A percentile compares a stretch with the other conserved stretches of the same genome.
phyloP scores from a whole-genome alignment of 371 early-diverging fungal genomes.

The Amoeboaphelidium protococcarum region DNA sequence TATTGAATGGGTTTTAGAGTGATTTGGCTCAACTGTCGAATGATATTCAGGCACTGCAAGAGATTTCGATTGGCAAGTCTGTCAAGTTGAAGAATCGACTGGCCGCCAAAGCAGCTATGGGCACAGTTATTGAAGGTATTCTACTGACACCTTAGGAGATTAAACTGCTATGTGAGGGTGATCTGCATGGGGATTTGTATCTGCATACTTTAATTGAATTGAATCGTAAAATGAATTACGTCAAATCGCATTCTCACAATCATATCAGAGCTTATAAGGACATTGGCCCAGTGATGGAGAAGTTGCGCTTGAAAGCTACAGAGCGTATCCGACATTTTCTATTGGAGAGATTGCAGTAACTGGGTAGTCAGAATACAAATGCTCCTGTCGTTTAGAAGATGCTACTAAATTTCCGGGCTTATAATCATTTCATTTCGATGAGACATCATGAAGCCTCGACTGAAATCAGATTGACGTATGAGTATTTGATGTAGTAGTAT shows the following conservation, averaged over 20 bases:
- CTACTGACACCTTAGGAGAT: constrained; percentile 49
- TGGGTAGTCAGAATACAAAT: constrained; percentile 64
- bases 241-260: constrained; percentile 33
- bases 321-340: constrained; percentile 61
- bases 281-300: constrained; percentile 65
- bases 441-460: constrained; percentile 60
- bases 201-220: constrained; percentile 42
- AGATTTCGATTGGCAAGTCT: constrained; percentile 46
- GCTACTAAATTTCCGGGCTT: constrained; percentile 54
- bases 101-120: constrained; percentile 29
- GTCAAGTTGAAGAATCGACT: constrained; percentile 50
- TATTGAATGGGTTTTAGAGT: constrained; percentile 49
- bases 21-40: constrained; percentile 57
- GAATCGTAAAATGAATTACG: constrained; percentile 52
- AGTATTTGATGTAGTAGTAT: constrained; percentile 50
- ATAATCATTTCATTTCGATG: constrained; percentile 59
- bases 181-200: constrained; percentile 64
- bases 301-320: constrained; percentile 46
- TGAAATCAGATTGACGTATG: constrained; percentile 58
- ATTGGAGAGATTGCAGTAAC: constrained; percentile 42
- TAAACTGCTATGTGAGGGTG: constrained; percentile 24
- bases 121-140: constrained; percentile 43
- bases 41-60: constrained; percentile 61
- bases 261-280: constrained; percentile 45
- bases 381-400: constrained; percentile 68